phyloP scores from a whole-genome alignment of 1,284 basidiomycete species.

The Leccinum ambiguum region DNA sequence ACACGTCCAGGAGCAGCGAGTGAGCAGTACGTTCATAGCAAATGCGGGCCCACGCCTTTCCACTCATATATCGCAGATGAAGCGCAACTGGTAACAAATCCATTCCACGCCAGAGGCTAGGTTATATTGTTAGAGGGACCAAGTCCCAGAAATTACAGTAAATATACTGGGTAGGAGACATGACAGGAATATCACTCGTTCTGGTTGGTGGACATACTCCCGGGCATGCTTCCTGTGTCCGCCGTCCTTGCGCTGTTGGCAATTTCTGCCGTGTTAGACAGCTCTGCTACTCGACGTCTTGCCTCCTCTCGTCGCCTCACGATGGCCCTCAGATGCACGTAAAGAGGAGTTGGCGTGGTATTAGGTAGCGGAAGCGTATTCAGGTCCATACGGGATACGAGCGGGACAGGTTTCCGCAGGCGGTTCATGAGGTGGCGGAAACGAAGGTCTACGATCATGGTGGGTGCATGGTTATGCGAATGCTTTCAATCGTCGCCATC shows the following conservation, averaged over 20 bases:
- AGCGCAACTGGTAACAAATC: constrained; percentile 53
- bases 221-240: constrained; percentile 37
- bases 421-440: constrained; percentile 50
- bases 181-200: constrained; percentile 26
- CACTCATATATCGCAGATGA: constrained; percentile 50
- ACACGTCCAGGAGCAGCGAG: no score
- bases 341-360: constrained; percentile 53
- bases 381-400: constrained; percentile 32
- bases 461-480: constrained; percentile 28
- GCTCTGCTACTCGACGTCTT: constrained; percentile 34
- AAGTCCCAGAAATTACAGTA: constrained; percentile 21
- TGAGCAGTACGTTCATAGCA: constrained; percentile 47
- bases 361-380: constrained; percentile 59
- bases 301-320: constrained; percentile 44
- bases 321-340: constrained; percentile 51
- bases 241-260: constrained; percentile 20
- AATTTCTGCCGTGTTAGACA: constrained; percentile 28
- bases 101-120: not conserved
- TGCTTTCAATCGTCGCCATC: constrained; percentile 25
- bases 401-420: constrained; percentile 51
- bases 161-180: constrained; percentile 16
- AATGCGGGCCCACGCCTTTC: constrained; percentile 1
- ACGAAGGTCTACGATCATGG: constrained; percentile 62
- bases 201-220: constrained; percentile 40
- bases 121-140: constrained; percentile 12